These are phyloP conservation scores for Gaertneriomyces semiglobifer DNA, from an alignment of 192 early-diverging fungal species.

Conservation along the genomic window DNA sequence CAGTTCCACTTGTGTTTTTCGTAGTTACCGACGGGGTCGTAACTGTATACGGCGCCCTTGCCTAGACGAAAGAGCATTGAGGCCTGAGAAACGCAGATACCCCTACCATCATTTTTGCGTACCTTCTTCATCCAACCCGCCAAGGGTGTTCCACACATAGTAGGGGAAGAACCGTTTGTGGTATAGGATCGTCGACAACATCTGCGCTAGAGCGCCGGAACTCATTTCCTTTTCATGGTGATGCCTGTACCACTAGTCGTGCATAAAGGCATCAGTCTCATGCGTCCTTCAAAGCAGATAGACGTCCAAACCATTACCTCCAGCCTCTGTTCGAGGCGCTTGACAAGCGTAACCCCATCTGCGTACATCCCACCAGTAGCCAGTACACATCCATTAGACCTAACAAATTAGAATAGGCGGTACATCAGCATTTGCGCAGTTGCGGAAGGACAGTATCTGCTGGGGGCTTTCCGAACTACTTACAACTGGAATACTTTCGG, in stretches of 20 bases:
- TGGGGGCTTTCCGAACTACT: neutral
- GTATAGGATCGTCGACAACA: slow-evolving; percentile 91
- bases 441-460: too few species aligned
- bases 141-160: slow-evolving; percentile 87
- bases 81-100: neutral
- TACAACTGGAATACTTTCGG: slow-evolving; percentile 87
- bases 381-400: slow-evolving; percentile 75
- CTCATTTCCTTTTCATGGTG: slow-evolving; percentile 88
- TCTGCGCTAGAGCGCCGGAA: slow-evolving; percentile 82
- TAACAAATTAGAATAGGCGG: slow-evolving; percentile 21
- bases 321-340: slow-evolving; percentile 78
- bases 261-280: neutral
- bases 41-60: slow-evolving; percentile 84
- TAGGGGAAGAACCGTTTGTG: slow-evolving; percentile 96
- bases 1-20: slow-evolving; percentile 73
- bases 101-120: neutral
- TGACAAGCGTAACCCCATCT: slow-evolving; percentile 82
- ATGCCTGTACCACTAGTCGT: slow-evolving; percentile 78
- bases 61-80: slow-evolving; percentile 43
- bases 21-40: slow-evolving; percentile 90
- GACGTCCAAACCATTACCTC: slow-evolving; percentile 56
- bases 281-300: too few species aligned
- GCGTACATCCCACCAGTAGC: slow-evolving; percentile 86
- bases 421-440: too few species aligned
- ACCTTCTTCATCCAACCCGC: slow-evolving; percentile 86